Percentiles rank a stretch among this genome's conserved stretches.
phyloP scores from a whole-genome alignment of 106 monocot species.

The Dendrobium catenatum region DNA sequence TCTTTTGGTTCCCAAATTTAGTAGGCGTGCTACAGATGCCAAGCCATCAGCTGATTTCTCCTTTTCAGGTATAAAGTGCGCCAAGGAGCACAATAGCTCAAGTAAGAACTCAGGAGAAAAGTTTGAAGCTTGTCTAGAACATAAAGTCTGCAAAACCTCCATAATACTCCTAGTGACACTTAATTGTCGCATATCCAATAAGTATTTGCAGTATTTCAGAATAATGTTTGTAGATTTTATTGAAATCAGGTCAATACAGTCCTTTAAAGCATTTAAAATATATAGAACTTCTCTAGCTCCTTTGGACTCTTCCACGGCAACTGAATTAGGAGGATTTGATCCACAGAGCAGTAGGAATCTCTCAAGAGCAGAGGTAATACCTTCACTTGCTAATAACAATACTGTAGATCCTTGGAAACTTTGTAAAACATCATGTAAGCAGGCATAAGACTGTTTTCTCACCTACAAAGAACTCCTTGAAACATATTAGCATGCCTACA shows the following conservation, averaged over 20 bases:
- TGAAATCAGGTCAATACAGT: slow-evolving; percentile 63
- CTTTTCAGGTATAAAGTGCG: slow-evolving; percentile 38
- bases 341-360: slow-evolving; percentile 77
- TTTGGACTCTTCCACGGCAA: slow-evolving; percentile 26
- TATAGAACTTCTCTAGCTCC: slow-evolving; percentile 72
- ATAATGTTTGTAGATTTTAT: slow-evolving; percentile 35
- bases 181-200: slow-evolving; percentile 49
- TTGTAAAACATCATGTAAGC: slow-evolving; percentile 46
- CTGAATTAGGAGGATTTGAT: slow-evolving; percentile 31
- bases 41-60: slow-evolving; percentile 62
- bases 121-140: slow-evolving; percentile 32
- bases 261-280: slow-evolving; percentile 55
- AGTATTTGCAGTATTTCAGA: slow-evolving; percentile 52
- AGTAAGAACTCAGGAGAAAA: slow-evolving; percentile 48
- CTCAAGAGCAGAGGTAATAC: slow-evolving; percentile 52
- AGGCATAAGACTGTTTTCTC: slow-evolving; percentile 60
- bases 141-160: slow-evolving; percentile 68
- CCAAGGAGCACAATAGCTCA: slow-evolving; percentile 61
- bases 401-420: slow-evolving; percentile 55
- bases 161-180: slow-evolving; percentile 69
- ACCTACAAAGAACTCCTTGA: slow-evolving; percentile 35
- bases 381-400: slow-evolving; percentile 62
- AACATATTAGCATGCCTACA: slow-evolving; percentile 2
- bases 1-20: slow-evolving; percentile 58
- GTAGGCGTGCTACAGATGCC: slow-evolving; percentile 68